These are phyloP conservation scores for Thraustotheca clavata DNA, from an alignment of 352 stramenopile species.

Conservation along the genomic window DNA sequence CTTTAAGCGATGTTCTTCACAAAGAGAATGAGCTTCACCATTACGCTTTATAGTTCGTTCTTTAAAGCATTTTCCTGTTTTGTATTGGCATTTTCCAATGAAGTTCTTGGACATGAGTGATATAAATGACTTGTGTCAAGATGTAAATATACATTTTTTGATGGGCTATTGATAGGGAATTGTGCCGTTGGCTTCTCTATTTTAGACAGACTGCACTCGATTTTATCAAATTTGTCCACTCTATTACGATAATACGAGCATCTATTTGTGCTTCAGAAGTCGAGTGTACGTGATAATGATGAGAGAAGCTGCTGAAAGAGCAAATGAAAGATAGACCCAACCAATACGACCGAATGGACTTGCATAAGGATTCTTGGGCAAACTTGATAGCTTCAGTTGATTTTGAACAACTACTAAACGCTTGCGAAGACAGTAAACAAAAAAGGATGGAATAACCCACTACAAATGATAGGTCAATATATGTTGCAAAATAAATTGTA, in stretches of 20 bases:
- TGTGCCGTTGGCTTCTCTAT: no score
- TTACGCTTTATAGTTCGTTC: constrained; percentile 80
- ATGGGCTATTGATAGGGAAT: no score
- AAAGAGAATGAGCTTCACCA: constrained; percentile 68
- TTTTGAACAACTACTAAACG: constrained; percentile 28
- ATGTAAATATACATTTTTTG: no score
- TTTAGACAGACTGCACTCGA: no score
- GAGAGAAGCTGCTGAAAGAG: constrained; percentile 45
- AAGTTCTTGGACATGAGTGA: neutral
- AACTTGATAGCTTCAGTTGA: constrained; percentile 17
- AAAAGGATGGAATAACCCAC: constrained; percentile 74
- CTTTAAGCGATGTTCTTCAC: constrained; percentile 77
- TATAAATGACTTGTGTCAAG: no score
- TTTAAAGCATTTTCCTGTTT: constrained; percentile 84
- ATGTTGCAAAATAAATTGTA: constrained; percentile 25
- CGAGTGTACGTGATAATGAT: constrained; percentile 70
- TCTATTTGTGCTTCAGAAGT: constrained; percentile 35
- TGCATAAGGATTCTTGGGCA: constrained; percentile 54
- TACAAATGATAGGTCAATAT: constrained; percentile 23
- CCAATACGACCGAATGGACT: constrained; percentile 54
- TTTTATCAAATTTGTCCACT: no score
- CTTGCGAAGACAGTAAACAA: constrained; percentile 62
- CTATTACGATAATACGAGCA: no score
- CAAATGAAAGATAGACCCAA: constrained; percentile 66
- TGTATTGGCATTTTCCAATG: constrained; percentile 77